A percentile compares a stretch with the other conserved stretches of the same genome.
phyloP scores from a whole-genome alignment of 176 grass and related monocot species.

The Musa acuminata region DNA sequence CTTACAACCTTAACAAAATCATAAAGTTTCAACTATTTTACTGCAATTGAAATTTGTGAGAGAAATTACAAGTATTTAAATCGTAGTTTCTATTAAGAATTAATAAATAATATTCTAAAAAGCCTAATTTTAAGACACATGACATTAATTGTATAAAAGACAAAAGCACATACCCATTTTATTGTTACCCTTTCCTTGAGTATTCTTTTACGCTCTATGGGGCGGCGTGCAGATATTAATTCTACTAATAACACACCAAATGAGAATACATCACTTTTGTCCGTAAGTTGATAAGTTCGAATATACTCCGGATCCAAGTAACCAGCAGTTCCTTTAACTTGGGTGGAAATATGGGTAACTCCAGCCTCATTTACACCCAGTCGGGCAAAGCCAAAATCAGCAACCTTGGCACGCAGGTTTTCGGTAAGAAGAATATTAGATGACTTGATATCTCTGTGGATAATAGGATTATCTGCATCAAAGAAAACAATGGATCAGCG shows the following conservation, averaged over 20 bases:
- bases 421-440: slow-evolving; percentile 64
- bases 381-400: slow-evolving; percentile 91
- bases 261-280: slow-evolving; percentile 94
- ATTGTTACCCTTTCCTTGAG: slow-evolving; percentile 55
- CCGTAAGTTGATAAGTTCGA: slow-evolving; percentile 85
- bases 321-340: slow-evolving; percentile 90
- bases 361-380: slow-evolving; percentile 32
- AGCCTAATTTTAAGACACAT: not conserved
- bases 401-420: slow-evolving; percentile 82
- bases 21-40: no score
- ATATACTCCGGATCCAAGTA: slow-evolving; percentile 98
- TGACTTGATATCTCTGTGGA: slow-evolving; percentile 49
- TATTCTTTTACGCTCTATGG: slow-evolving; percentile 60
- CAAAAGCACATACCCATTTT: slow-evolving; percentile 41
- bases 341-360: slow-evolving; percentile 48
- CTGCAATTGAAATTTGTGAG: no score
- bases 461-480: slow-evolving; percentile 55
- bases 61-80: no score
- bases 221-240: slow-evolving; percentile 47
- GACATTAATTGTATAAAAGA: not conserved
- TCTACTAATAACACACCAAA: slow-evolving; percentile 81
- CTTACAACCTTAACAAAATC: not conserved
- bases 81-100: no score
- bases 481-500: not conserved
- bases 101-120: no score